Evolutionary conservation across 805 yeast species (phyloP).

Genomic region (Lachancea fermentati): DNA sequence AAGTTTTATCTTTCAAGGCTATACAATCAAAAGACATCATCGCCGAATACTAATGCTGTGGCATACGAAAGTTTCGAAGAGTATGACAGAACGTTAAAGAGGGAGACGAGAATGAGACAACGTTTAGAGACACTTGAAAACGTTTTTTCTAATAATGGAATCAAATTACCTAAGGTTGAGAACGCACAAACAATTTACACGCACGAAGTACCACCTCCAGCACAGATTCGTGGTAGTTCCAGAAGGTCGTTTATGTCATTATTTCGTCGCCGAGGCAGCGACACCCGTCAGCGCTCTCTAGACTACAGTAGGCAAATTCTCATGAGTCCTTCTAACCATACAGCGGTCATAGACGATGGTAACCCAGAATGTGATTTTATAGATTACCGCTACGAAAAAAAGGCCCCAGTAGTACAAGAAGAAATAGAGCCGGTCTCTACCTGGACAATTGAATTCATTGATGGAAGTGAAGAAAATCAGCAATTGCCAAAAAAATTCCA

Average conservation of each 20-base stretch:
- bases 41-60: conserved; percentile 5
- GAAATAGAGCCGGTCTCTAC: conserved; percentile 5
- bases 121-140: conserved; percentile 10
- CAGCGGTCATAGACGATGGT: conserved; percentile 10
- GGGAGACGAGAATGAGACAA: conserved; percentile 24
- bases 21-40: conserved; percentile 3
- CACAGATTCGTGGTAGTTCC: not conserved
- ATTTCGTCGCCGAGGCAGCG: not conserved
- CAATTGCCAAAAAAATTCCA: not conserved
- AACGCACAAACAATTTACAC: conserved; percentile 7
- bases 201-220: conserved; percentile 1
- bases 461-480: not conserved
- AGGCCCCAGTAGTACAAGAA: conserved; percentile 3
- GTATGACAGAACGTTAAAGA: conserved; percentile 27
- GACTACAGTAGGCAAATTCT: not conserved
- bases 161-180: conserved; percentile 8
- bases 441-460: not conserved
- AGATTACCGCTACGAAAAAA: conserved; percentile 8
- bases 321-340: conserved; percentile 4
- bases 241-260: not conserved
- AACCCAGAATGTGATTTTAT: conserved; percentile 12
- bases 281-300: not conserved
- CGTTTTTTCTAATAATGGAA: conserved; percentile 6
- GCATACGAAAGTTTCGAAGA: conserved; percentile 24
- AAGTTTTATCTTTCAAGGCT: conserved; percentile 25